Conservation (phyloP, 2,329 filamentous ascomycete species). For the Berkeleyomyces basicola region DNA sequence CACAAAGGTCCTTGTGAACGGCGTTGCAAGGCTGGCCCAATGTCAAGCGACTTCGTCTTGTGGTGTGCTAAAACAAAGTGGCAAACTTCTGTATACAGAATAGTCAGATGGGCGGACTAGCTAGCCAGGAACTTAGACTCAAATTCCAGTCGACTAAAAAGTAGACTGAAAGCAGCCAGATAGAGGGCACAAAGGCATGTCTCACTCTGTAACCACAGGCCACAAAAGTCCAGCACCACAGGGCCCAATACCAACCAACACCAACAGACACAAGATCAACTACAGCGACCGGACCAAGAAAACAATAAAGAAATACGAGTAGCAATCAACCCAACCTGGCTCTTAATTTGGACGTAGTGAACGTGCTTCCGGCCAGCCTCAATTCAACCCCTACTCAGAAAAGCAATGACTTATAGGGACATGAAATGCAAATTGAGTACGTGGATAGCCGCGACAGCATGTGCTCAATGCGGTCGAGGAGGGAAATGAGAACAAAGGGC, state of each 20-base stretch:
- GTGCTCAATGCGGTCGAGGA: background rate
- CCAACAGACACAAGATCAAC: background rate
- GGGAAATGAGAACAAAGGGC: background rate
- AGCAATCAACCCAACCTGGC: background rate
- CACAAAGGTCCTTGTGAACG: background rate
- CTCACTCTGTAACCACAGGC: background rate
- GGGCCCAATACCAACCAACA: background rate
- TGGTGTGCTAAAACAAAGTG: background rate
- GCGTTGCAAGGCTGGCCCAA: background rate
- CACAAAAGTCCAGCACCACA: background rate
- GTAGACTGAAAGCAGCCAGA: background rate
- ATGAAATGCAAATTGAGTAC: background rate
- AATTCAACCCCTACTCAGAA: background rate
- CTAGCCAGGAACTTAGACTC: background rate
- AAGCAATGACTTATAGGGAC: too few species aligned
- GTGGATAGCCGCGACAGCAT: constrained; percentile 3
- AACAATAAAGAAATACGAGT: background rate
- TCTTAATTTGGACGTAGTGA: background rate
- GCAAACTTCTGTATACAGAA: background rate
- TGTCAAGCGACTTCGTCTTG: background rate
- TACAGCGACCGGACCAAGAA: background rate
- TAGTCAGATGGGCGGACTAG: too few species aligned
- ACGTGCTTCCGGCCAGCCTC: background rate
- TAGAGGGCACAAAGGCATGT: background rate
- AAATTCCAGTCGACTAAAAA: background rate